A percentile compares a stretch with the other conserved stretches of the same genome.
Conservation (phyloP, 164 flowering plant species). For the Houttuynia cordata region DNA sequence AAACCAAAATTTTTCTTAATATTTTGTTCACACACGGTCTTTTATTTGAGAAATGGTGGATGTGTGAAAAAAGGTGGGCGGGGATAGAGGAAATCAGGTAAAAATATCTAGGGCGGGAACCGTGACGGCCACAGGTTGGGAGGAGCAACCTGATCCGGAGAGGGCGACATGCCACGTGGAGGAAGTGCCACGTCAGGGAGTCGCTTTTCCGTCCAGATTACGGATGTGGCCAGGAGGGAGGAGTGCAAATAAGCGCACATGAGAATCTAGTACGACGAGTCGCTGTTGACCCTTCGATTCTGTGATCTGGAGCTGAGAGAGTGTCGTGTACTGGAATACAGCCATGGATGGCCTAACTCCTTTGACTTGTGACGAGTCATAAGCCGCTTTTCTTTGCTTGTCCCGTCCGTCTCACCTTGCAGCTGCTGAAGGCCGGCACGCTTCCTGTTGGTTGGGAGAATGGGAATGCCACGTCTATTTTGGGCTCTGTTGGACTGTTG, state of each 20-base stretch:
- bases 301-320: too few relatives aligned
- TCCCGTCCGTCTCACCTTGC: not conserved
- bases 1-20: too few relatives aligned
- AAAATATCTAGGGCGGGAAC: constrained; percentile 9
- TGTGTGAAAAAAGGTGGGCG: not conserved
- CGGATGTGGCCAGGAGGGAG: not conserved
- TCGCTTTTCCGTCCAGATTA: constrained; percentile 3
- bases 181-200: constrained; percentile 2
- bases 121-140: constrained; percentile 97
- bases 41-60: too few relatives aligned
- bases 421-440: too few relatives aligned
- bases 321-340: not conserved
- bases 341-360: not conserved
- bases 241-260: too few relatives aligned
- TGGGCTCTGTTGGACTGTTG: too few relatives aligned
- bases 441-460: too few relatives aligned
- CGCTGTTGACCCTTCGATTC: too few relatives aligned
- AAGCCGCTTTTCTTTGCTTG: not conserved
- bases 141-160: constrained; percentile 47
- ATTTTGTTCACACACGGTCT: too few relatives aligned
- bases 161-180: constrained; percentile 30
- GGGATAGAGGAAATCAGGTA: not conserved
- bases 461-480: too few relatives aligned
- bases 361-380: not conserved
- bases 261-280: not conserved